These are phyloP conservation scores for Ceratocystis smalleyi DNA, from an alignment of 2,329 filamentous ascomycete species.

Conservation along the genomic window DNA sequence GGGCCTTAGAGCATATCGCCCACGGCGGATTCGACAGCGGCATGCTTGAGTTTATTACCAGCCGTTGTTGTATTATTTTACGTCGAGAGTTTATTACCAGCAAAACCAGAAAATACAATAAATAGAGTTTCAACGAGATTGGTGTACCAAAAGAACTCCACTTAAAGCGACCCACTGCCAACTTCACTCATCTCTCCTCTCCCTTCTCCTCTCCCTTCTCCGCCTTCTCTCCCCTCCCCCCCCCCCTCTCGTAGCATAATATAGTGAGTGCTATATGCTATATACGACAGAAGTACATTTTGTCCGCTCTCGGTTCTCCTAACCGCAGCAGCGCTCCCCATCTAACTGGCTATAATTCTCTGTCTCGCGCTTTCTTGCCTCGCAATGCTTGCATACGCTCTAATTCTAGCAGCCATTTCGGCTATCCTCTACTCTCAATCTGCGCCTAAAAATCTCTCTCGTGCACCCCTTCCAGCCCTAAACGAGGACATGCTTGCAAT, in stretches of 20 bases:
- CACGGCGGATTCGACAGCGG: too few species aligned
- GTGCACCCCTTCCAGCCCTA: slow-evolving; percentile 30
- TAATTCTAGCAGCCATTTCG: slow-evolving; percentile 30
- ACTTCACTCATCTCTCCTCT: neutral
- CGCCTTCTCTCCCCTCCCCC: too few species aligned
- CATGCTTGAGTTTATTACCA: neutral
- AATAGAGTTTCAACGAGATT: neutral
- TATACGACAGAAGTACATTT: too few species aligned
- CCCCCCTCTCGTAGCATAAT: too few species aligned
- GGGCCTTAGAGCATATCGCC: too few species aligned
- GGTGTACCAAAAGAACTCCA: neutral
- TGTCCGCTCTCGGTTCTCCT: neutral
- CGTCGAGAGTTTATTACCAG: neutral
- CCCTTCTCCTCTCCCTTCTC: too few species aligned
- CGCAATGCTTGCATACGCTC: neutral
- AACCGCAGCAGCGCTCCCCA: neutral
- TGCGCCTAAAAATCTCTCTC: slow-evolving; percentile 26
- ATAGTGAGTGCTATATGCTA: too few species aligned
- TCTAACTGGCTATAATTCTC: neutral
- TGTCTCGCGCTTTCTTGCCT: neutral
- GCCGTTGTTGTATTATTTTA: too few species aligned
- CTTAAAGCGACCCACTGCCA: neutral
- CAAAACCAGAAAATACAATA: neutral
- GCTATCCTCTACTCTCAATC: slow-evolving; percentile 30
- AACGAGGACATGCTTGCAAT: slow-evolving; percentile 38